Conservation (phyloP, 805 yeast genomes). For the Candida ortonii region DNA sequence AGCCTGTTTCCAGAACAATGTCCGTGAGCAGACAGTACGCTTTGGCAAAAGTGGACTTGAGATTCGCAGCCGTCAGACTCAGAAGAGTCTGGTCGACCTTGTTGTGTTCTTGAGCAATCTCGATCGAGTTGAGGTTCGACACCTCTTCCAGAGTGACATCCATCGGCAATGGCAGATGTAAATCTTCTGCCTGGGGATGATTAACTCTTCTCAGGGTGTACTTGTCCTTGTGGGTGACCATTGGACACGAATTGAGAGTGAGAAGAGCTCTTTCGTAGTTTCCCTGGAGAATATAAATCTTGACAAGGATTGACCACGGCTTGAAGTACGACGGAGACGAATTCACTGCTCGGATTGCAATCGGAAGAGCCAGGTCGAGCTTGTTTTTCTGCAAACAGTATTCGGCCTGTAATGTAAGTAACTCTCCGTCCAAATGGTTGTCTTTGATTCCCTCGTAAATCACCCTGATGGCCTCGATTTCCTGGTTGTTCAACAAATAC, state of each 20-base stretch:
- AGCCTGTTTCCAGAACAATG: conserved; percentile 64
- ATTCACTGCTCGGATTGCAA: conserved; percentile 63
- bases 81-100: conserved; percentile 59
- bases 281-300: conserved; percentile 57
- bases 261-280: conserved; percentile 71
- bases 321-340: conserved; percentile 72
- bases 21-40: conserved; percentile 63
- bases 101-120: conserved; percentile 63
- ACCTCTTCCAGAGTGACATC: conserved; percentile 74
- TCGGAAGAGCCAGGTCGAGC: conserved; percentile 53
- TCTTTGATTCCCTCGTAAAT: conserved; percentile 48
- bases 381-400: conserved; percentile 53
- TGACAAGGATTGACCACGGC: conserved; percentile 69
- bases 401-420: conserved; percentile 55
- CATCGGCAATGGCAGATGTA: conserved; percentile 74
- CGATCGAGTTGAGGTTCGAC: conserved; percentile 60
- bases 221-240: conserved; percentile 71
- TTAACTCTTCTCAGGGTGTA: conserved; percentile 59
- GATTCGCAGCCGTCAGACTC: conserved; percentile 66
- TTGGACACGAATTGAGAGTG: conserved; percentile 76
- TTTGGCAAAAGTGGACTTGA: conserved; percentile 54
- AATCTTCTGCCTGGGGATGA: conserved; percentile 47
- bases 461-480: conserved; percentile 52
- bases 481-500: conserved; percentile 52
- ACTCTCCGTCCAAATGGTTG: conserved; percentile 53